Percentiles rank a stretch among this genome's conserved stretches.
Conservation (phyloP, 1,139 yeast genomes). For the Candida dubliniensis region DNA sequence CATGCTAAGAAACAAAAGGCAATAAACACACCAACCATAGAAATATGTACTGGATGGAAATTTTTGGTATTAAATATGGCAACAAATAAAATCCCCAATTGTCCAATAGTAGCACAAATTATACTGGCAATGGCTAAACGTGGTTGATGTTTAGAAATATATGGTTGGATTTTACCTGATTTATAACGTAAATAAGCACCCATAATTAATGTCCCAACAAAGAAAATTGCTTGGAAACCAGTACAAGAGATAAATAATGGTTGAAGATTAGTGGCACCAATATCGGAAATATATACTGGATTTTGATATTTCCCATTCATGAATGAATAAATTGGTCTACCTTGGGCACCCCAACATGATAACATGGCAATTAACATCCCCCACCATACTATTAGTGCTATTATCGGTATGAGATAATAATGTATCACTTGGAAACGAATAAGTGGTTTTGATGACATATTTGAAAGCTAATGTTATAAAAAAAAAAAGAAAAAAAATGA, state of each 20-base stretch:
- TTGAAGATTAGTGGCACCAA: slow-evolving; percentile 82
- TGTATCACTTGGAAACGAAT: slow-evolving; percentile 32
- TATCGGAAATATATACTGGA: slow-evolving; percentile 77
- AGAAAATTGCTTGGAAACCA: slow-evolving; percentile 76
- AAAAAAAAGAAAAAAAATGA: background rate
- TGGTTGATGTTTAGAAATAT: slow-evolving; percentile 48
- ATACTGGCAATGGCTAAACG: slow-evolving; percentile 53
- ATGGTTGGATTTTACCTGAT: slow-evolving; percentile 49
- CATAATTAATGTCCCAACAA: slow-evolving; percentile 61
- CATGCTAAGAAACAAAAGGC: slow-evolving; percentile 68
- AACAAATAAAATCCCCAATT: slow-evolving; percentile 73
- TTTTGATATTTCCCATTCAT: slow-evolving; percentile 44
- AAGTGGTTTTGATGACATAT: slow-evolving; percentile 8
- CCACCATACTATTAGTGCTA: slow-evolving; percentile 38
- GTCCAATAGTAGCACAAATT: slow-evolving; percentile 61
- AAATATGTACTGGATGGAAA: slow-evolving; percentile 60
- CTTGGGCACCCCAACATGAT: slow-evolving; percentile 68
- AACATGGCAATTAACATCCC: slow-evolving; percentile 44
- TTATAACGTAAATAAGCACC: slow-evolving; percentile 49
- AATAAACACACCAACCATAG: slow-evolving; percentile 75
- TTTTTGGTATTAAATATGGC: slow-evolving; percentile 68
- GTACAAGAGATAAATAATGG: slow-evolving; percentile 83
- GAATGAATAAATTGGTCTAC: slow-evolving; percentile 67
- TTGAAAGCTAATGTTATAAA: background rate
- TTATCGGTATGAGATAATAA: slow-evolving; percentile 34